These are phyloP conservation scores for Gonium pectorale DNA, from an alignment of 139 green algal genomes.

Conservation along the genomic window DNA sequence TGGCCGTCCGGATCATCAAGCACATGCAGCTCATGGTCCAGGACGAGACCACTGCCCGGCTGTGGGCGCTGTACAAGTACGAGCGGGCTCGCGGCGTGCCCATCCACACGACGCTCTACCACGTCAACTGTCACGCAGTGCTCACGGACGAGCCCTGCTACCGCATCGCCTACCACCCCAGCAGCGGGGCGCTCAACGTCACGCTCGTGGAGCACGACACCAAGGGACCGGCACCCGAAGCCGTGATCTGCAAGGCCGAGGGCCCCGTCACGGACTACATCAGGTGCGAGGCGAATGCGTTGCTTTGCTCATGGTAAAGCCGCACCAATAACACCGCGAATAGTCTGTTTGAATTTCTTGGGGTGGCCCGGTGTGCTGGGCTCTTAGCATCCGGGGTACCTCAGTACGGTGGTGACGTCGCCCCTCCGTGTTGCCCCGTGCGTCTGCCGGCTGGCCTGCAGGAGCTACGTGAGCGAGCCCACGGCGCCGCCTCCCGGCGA, in stretches of 20 bases:
- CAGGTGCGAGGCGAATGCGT: too few species aligned
- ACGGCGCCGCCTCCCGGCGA: conserved; percentile 34
- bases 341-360: too few species aligned
- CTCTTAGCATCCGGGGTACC: too few species aligned
- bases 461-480: conserved; percentile 59
- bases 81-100: conserved; percentile 38
- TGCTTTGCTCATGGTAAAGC: too few species aligned
- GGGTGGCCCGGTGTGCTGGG: too few species aligned
- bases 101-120: conserved; percentile 50
- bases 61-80: conserved; percentile 59
- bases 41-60: conserved; percentile 73
- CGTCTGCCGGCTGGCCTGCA: too few species aligned
- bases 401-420: too few species aligned
- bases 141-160: conserved; percentile 80
- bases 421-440: not conserved
- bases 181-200: conserved; percentile 44
- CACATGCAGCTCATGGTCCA: conserved; percentile 78
- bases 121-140: conserved; percentile 54
- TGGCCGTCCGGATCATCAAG: conserved; percentile 92
- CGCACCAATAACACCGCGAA: too few species aligned
- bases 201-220: conserved; percentile 83
- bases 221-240: conserved; percentile 62
- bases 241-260: conserved; percentile 52
- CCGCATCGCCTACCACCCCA: conserved; percentile 63
- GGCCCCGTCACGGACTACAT: conserved; percentile 85